phyloP scores from a whole-genome alignment of 1,139 yeast species.

The Arxiozyma telluris region DNA sequence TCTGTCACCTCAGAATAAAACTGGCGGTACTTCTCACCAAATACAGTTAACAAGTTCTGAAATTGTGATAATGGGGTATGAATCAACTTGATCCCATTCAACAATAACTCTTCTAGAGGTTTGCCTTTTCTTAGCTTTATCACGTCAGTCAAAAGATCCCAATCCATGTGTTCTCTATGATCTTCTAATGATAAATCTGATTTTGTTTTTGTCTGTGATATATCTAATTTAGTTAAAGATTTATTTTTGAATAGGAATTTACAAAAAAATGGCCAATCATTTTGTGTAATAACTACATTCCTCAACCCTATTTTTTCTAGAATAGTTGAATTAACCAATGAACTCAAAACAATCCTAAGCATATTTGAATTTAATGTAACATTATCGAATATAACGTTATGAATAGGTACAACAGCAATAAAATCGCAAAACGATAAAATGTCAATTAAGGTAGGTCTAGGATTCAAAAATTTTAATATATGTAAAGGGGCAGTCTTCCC shows the following conservation, averaged over 20 bases:
- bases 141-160: conserved; percentile 61
- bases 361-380: conserved; percentile 72
- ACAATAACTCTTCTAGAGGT: conserved; percentile 62
- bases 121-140: conserved; percentile 51
- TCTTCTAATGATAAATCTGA: conserved; percentile 44
- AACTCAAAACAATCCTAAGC: conserved; percentile 59
- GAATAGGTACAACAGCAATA: conserved; percentile 72
- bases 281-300: conserved; percentile 63
- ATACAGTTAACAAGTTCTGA: conserved; percentile 37
- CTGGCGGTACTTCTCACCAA: conserved; percentile 20
- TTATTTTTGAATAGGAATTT: conserved; percentile 55
- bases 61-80: conserved; percentile 41
- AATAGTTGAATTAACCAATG: conserved; percentile 47
- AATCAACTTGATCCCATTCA: conserved; percentile 65
- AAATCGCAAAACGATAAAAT: conserved; percentile 83
- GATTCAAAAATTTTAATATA: conserved; percentile 71
- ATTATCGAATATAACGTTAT: conserved; percentile 72
- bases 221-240: conserved; percentile 57
- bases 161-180: conserved; percentile 61
- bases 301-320: conserved; percentile 68
- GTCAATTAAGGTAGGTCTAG: conserved; percentile 85
- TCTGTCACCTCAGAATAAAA: conserved; percentile 14
- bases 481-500: conserved; percentile 68
- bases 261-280: conserved; percentile 71
- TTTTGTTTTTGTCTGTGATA: conserved; percentile 66